Conservation (phyloP, 495 filamentous ascomycete species). For the Xylaria telfairii region DNA sequence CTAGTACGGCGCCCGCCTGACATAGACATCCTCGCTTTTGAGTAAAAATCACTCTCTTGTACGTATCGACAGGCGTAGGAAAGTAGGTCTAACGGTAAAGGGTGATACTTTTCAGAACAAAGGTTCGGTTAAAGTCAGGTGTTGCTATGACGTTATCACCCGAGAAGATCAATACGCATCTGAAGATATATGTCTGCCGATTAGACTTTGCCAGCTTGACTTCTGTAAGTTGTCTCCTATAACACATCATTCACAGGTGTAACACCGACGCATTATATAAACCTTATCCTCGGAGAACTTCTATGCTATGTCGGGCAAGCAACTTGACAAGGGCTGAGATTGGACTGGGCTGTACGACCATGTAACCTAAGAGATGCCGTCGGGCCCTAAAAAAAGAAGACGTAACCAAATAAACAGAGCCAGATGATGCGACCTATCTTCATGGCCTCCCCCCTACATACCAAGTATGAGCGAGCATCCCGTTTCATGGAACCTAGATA, state of each 20-base stretch:
- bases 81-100: not conserved
- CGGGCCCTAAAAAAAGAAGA: conserved; percentile 26
- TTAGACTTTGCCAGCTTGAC: not conserved
- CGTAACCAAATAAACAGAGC: conserved; percentile 3
- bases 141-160: not conserved
- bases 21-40: conserved; percentile 18
- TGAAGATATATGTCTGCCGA: conserved; percentile 10
- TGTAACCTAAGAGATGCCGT: conserved; percentile 10
- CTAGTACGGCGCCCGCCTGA: not conserved
- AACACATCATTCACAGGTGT: not conserved
- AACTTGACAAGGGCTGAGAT: conserved; percentile 19
- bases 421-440: conserved; percentile 9
- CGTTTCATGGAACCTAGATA: not conserved
- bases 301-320: not conserved
- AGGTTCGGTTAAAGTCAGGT: not conserved
- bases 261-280: conserved; percentile 10
- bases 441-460: conserved; percentile 1
- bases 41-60: not conserved
- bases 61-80: not conserved
- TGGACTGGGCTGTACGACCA: conserved; percentile 8
- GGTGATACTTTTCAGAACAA: not conserved
- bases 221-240: not conserved
- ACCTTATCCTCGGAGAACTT: not conserved
- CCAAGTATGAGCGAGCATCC: not conserved
- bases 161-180: not conserved